phyloP scores from a whole-genome alignment of 148 eudicot species.

The Rhododendron vialii region DNA sequence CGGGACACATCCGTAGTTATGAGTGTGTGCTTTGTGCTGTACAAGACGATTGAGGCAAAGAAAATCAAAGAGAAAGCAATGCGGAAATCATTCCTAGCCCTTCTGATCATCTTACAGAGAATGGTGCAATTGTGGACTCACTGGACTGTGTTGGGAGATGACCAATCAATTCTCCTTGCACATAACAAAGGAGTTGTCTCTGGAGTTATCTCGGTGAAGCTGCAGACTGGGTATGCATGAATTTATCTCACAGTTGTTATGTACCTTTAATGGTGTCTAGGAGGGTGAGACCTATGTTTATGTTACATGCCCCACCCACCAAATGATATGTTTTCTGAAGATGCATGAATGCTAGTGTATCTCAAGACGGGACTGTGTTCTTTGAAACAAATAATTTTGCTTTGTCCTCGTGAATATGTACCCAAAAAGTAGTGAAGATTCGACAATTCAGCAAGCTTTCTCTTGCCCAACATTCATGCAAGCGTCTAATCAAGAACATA shows the following conservation, averaged over 20 bases:
- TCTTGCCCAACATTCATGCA: background rate
- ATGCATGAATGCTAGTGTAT: background rate
- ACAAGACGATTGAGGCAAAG: background rate
- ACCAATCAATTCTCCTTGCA: conserved; percentile 1
- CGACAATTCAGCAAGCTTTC: background rate
- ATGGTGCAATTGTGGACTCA: background rate
- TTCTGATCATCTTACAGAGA: background rate
- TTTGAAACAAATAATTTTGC: background rate
- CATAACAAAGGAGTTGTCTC: background rate
- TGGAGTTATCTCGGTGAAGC: background rate
- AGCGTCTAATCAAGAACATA: background rate
- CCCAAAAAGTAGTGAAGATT: background rate
- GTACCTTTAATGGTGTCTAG: background rate
- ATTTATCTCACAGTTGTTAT: background rate
- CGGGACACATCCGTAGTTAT: background rate
- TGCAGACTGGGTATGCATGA: background rate
- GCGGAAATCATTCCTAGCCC: background rate
- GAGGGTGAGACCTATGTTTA: background rate
- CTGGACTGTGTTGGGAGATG: conserved; percentile 2
- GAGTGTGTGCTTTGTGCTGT: background rate
- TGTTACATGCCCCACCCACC: background rate
- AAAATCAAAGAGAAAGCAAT: background rate
- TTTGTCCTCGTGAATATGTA: background rate
- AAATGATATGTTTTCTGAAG: background rate
- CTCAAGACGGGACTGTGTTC: background rate